Conservation (phyloP, 2,329 filamentous ascomycete species). For the Dichotomopilus funicola region DNA sequence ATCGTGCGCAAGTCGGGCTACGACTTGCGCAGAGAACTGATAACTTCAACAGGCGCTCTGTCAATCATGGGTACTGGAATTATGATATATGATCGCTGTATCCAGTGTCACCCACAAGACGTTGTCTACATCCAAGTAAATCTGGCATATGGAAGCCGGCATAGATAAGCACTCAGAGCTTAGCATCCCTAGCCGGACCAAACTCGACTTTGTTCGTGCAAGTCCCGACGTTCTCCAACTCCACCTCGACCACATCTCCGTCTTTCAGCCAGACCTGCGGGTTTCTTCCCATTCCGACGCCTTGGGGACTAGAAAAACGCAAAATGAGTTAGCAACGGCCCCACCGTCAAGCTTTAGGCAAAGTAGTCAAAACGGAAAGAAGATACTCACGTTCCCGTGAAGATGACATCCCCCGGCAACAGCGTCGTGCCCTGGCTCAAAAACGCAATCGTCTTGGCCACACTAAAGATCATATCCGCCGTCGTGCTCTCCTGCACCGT, state of each 20-base stretch:
- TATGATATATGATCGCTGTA: no score
- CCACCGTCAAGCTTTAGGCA: not conserved
- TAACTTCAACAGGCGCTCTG: no score
- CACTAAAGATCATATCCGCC: constrained; percentile 56
- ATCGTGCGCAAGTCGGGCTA: no score
- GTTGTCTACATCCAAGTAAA: no score
- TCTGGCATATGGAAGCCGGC: not conserved
- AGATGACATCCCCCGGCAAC: constrained; percentile 58
- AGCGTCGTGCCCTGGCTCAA: constrained; percentile 57
- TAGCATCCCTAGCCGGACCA: constrained; percentile 28
- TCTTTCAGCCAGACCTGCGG: constrained; percentile 63
- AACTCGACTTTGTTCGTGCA: constrained; percentile 48
- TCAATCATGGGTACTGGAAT: no score
- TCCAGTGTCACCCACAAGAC: no score
- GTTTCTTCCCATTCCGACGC: constrained; percentile 63
- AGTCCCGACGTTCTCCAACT: constrained; percentile 58
- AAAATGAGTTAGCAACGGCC: not conserved
- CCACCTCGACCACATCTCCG: constrained; percentile 63
- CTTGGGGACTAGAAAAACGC: constrained; percentile 47
- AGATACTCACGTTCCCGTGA: constrained; percentile 53
- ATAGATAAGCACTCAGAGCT: constrained; percentile 1
- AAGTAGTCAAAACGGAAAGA: not conserved
- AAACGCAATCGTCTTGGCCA: constrained; percentile 53
- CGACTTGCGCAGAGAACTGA: no score
- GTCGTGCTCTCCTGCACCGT: constrained; percentile 51